Percentiles rank a stretch among this genome's conserved stretches.
Conservation (phyloP, 2,329 filamentous ascomycete genomes). For the Tolypocladium cylindrosporum region DNA sequence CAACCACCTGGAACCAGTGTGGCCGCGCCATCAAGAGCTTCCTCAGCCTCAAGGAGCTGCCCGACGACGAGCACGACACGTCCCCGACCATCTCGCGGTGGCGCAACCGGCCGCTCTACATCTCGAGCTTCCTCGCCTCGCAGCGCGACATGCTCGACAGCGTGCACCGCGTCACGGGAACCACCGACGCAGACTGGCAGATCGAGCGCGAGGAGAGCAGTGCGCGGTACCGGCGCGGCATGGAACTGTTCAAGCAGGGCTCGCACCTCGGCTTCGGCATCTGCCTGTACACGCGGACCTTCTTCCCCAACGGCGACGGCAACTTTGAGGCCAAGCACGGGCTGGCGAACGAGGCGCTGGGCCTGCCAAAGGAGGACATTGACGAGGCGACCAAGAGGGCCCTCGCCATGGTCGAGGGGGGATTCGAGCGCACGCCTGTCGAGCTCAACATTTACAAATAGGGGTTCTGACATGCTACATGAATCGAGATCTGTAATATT, state of each 20-base stretch:
- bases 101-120: slow-evolving; percentile 36
- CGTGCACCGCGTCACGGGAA: slow-evolving; percentile 47
- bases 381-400: slow-evolving; percentile 44
- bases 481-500: no score
- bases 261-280: slow-evolving; percentile 30
- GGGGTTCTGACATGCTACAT: no score
- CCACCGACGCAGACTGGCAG: slow-evolving; percentile 49
- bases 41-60: slow-evolving; percentile 34
- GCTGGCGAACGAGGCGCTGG: slow-evolving; percentile 40
- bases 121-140: slow-evolving; percentile 46
- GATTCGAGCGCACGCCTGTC: not conserved
- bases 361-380: slow-evolving; percentile 46
- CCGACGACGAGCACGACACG: slow-evolving; percentile 23
- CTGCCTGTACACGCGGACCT: slow-evolving; percentile 45
- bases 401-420: slow-evolving; percentile 26
- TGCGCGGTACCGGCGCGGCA: slow-evolving; percentile 33
- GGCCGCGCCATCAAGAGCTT: slow-evolving; percentile 43
- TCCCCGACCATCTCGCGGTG: slow-evolving; percentile 27
- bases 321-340: slow-evolving; percentile 29
- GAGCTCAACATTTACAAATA: no score
- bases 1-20: slow-evolving; percentile 49
- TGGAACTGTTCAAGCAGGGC: slow-evolving; percentile 31
- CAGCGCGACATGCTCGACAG: slow-evolving; percentile 57
- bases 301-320: slow-evolving; percentile 32
- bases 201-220: slow-evolving; percentile 36